Conservation (phyloP, 2,329 filamentous ascomycete species). For the Stylonectria norvegica region DNA sequence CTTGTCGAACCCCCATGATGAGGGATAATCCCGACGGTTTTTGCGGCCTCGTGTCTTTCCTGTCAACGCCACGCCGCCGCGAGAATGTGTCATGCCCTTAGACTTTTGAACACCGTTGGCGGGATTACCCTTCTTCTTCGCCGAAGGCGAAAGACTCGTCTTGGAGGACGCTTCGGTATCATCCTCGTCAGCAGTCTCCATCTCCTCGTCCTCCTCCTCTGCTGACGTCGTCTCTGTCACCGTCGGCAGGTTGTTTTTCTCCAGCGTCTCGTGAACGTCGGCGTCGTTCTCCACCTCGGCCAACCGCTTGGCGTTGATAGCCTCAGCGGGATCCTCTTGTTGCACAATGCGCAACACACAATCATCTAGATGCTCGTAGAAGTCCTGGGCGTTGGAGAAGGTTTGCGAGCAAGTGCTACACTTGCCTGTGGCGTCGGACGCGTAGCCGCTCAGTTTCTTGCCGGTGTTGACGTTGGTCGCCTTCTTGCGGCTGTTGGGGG, state of each 20-base stretch:
- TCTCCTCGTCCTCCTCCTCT: constrained; percentile 53
- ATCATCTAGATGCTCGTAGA: constrained; percentile 93
- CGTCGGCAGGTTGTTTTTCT: constrained; percentile 58
- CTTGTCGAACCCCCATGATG: constrained; percentile 87
- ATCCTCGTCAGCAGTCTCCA: constrained; percentile 53
- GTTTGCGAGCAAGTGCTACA: constrained; percentile 91
- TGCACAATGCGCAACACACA: constrained; percentile 69
- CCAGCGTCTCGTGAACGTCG: constrained; percentile 58
- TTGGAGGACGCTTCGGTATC: constrained; percentile 46
- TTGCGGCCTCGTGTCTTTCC: constrained; percentile 69
- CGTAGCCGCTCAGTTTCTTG: constrained; percentile 68
- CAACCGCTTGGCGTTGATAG: constrained; percentile 64
- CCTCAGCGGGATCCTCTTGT: constrained; percentile 66
- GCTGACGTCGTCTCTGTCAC: constrained; percentile 37
- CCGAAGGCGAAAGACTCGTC: constrained; percentile 37
- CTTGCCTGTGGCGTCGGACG: constrained; percentile 81
- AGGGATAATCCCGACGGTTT: constrained; percentile 89
- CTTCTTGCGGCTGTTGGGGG: constrained; percentile 86
- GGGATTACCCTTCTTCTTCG: constrained; percentile 56
- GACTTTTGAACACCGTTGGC: constrained; percentile 61
- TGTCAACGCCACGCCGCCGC: constrained; percentile 62
- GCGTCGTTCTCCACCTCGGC: constrained; percentile 63
- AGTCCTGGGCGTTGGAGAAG: constrained; percentile 92
- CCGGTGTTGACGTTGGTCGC: constrained; percentile 37
- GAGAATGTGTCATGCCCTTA: constrained; percentile 73